These are phyloP conservation scores for Thyridium curvatum DNA, from an alignment of 2,329 filamentous ascomycete species.

Conservation along the genomic window DNA sequence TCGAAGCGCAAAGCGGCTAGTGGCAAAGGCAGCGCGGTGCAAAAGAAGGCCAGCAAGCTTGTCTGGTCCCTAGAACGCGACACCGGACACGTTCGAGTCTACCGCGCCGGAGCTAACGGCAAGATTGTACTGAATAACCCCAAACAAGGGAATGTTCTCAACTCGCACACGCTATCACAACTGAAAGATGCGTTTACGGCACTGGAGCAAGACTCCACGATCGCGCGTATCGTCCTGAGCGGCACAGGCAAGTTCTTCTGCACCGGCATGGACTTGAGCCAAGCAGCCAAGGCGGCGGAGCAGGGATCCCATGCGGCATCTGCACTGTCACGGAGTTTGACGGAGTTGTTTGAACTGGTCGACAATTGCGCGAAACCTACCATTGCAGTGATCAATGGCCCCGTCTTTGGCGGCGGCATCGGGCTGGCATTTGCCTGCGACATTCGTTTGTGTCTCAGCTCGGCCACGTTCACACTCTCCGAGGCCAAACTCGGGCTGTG, in stretches of 20 bases:
- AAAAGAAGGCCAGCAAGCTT: no score
- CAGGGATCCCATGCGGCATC: not conserved
- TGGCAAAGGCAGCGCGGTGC: no score
- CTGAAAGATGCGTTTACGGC: no score
- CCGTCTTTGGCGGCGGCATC: constrained; percentile 30
- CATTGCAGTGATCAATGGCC: constrained; percentile 28
- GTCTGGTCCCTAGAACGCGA: no score
- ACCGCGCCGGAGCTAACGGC: no score
- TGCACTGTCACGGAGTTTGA: constrained; percentile 8
- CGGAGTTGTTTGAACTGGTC: constrained; percentile 24
- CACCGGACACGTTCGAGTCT: no score
- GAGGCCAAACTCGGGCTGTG: constrained; percentile 26
- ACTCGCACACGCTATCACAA: no score
- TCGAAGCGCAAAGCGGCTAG: constrained; percentile 2
- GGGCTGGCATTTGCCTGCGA: constrained; percentile 32
- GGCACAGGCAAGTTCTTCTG: constrained; percentile 26
- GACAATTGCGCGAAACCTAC: constrained; percentile 27
- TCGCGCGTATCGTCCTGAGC: constrained; percentile 23
- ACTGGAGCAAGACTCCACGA: constrained; percentile 10
- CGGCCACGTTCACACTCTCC: constrained; percentile 19
- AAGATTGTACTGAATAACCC: no score
- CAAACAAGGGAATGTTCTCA: no score
- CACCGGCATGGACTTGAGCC: constrained; percentile 24
- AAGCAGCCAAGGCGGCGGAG: not conserved
- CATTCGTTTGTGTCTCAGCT: constrained; percentile 15